Evolutionary conservation across 768 basidiomycete genomes (phyloP).

Genomic region (Naganishia vishniacii): DNA sequence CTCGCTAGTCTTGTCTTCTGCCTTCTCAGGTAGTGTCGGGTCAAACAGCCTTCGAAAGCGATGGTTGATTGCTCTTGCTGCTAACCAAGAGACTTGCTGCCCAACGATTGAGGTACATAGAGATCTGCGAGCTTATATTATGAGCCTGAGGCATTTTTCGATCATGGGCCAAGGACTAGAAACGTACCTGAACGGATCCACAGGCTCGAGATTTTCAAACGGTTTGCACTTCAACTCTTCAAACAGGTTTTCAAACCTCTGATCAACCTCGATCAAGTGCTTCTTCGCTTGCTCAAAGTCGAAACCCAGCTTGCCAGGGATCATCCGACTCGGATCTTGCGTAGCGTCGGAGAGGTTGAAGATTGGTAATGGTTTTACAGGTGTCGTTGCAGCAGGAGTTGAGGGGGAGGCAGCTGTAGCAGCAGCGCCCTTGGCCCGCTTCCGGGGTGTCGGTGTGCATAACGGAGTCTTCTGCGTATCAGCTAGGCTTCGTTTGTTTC

Average conservation of each 20-base stretch:
- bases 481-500: neutral
- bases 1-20: slow-evolving; percentile 17
- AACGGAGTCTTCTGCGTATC: neutral
- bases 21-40: slow-evolving; percentile 65
- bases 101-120: slow-evolving; percentile 68
- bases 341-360: slow-evolving; percentile 16
- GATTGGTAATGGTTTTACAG: slow-evolving; percentile 6
- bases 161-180: slow-evolving; percentile 25
- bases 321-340: slow-evolving; percentile 24
- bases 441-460: neutral
- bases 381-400: neutral
- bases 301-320: slow-evolving; percentile 69
- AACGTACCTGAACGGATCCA: slow-evolving; percentile 73
- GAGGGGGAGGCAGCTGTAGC: neutral
- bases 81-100: slow-evolving; percentile 63
- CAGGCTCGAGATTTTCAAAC: slow-evolving; percentile 64
- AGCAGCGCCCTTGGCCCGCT: slow-evolving; percentile 1
- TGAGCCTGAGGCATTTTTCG: too few relatives aligned
- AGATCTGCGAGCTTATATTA: slow-evolving; percentile 52
- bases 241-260: slow-evolving; percentile 68
- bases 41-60: slow-evolving; percentile 72
- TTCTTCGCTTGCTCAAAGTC: slow-evolving; percentile 68
- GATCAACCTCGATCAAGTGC: slow-evolving; percentile 64
- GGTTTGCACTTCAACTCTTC: slow-evolving; percentile 64
- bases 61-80: slow-evolving; percentile 75